Evolutionary conservation across 2,329 filamentous ascomycete genomes (phyloP), one percentile per base, ranked within the genome.

Genomic region (Incumbomyces delicatus): DNA sequence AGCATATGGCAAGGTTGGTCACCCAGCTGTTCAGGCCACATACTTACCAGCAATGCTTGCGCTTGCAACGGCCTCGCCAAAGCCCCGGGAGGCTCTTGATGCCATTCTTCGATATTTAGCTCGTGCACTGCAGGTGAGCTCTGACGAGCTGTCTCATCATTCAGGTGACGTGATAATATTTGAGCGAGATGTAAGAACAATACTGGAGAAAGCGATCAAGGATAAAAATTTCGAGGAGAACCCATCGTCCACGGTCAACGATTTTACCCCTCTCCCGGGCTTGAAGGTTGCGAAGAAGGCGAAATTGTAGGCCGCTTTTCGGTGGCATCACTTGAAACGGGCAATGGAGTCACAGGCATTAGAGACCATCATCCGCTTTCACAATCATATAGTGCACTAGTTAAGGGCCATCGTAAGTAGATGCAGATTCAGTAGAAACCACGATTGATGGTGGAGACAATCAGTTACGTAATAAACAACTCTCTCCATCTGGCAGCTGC

Each of bases 1-100:
- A 47, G 52, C 62, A 6, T 58, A 65, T 37, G 65, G 65, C 0
- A 49, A 53, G 1, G 45, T 57, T 12, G 56, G 57, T 5, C 52
- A 57, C 17, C 57, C 58, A 4, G 65, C 63, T 1, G 58, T 67
- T 10, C 55, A 63, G 12, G 58, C 61, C 2, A 66, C 63, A 7
- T 68, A 68, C 31, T 59, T 61, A 33, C 64, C 65, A 2, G 63
- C 61, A 1, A 55, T 66, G 29, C 48, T 65, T 16, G 56, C 57
- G 2, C 14, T 13, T 18, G 10, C 12, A 12, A 41, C 7, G 6
- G 17, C 20, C 17, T 14, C 17, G 7, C 38, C 1, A 44, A 51
- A 29, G 44, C 48, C 17, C 51, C 46, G 40, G 12, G 27, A 37
- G 7, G 49, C 45, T 6, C 30, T 55, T 18, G 29, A 41, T 10